A percentile compares a stretch with the other conserved stretches of the same genome.
Evolutionary conservation across 2,329 filamentous ascomycete genomes (phyloP).

Genomic region (Sphaerulina populicola): DNA sequence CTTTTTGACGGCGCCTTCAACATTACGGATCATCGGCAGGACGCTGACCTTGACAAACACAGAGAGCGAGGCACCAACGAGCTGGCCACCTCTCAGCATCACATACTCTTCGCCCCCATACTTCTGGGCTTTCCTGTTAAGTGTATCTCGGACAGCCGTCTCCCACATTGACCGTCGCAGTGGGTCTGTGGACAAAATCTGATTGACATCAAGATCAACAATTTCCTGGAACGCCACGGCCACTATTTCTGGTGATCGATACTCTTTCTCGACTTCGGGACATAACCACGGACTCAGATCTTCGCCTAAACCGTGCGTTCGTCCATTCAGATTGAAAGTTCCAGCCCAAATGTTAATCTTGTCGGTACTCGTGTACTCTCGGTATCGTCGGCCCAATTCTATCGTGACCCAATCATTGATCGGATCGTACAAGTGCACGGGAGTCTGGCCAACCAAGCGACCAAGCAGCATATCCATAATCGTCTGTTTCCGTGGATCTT

Average conservation of each 20-base stretch:
- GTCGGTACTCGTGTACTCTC: constrained; percentile 67
- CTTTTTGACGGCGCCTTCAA: constrained; percentile 93
- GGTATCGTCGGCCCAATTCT: constrained; percentile 58
- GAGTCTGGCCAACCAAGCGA: constrained; percentile 69
- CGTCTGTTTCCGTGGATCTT: constrained; percentile 84
- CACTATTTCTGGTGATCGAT: constrained; percentile 69
- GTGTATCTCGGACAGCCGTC: constrained; percentile 61
- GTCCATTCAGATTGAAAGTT: constrained; percentile 92
- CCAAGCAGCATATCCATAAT: constrained; percentile 95
- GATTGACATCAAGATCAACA: constrained; percentile 92
- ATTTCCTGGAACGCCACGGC: constrained; percentile 96
- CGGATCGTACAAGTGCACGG: constrained; percentile 83
- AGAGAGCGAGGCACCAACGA: constrained; percentile 86
- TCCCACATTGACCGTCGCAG: constrained; percentile 81
- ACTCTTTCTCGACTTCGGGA: constrained; percentile 50
- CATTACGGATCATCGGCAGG: constrained; percentile 81
- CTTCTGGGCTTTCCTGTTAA: constrained; percentile 63
- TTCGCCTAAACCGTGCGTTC: constrained; percentile 64
- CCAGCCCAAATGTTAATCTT: constrained; percentile 74
- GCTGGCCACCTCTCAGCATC: constrained; percentile 78
- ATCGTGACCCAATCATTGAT: constrained; percentile 81
- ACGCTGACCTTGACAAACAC: constrained; percentile 78
- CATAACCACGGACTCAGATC: constrained; percentile 84
- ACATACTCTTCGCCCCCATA: constrained; percentile 72
- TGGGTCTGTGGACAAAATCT: constrained; percentile 98